Conservation (phyloP, 2,329 filamentous ascomycete genomes). For the Lachnellula cervina region DNA sequence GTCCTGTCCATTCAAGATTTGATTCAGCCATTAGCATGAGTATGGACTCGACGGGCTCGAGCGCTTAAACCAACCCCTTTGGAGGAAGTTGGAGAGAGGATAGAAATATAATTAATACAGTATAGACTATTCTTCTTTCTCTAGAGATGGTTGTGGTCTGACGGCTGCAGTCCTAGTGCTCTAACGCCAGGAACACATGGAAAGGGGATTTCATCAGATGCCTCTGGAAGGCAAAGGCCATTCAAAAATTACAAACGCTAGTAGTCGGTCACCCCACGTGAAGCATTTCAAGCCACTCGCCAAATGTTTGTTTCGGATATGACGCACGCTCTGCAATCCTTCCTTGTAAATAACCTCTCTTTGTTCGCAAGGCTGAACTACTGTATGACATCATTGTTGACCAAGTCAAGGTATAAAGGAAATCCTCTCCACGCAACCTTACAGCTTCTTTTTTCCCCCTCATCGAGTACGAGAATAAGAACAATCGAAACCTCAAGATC, state of each 20-base stretch:
- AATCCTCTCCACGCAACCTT: neutral
- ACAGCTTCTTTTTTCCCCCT: neutral
- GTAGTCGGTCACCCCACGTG: too few relatives aligned
- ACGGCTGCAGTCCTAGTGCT: too few relatives aligned
- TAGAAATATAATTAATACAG: neutral
- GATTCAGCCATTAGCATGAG: constrained; percentile 21
- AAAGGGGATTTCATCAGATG: neutral
- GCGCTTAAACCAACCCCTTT: neutral
- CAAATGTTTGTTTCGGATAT: neutral
- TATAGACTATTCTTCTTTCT: neutral
- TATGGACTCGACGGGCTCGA: neutral
- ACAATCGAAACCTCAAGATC: neutral
- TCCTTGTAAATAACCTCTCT: neutral
- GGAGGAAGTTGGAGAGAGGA: neutral
- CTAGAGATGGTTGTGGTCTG: too few relatives aligned
- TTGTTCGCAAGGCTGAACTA: neutral
- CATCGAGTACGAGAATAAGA: constrained; percentile 5
- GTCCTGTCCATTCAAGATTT: constrained; percentile 19
- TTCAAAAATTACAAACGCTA: neutral
- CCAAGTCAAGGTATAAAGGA: too few relatives aligned
- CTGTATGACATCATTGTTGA: neutral
- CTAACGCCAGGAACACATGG: neutral
- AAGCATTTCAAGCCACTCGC: too few relatives aligned
- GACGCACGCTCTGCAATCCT: neutral
- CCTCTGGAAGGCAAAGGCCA: neutral